Conservation (phyloP, 768 basidiomycete genomes). For the Mrakia frigida region DNA sequence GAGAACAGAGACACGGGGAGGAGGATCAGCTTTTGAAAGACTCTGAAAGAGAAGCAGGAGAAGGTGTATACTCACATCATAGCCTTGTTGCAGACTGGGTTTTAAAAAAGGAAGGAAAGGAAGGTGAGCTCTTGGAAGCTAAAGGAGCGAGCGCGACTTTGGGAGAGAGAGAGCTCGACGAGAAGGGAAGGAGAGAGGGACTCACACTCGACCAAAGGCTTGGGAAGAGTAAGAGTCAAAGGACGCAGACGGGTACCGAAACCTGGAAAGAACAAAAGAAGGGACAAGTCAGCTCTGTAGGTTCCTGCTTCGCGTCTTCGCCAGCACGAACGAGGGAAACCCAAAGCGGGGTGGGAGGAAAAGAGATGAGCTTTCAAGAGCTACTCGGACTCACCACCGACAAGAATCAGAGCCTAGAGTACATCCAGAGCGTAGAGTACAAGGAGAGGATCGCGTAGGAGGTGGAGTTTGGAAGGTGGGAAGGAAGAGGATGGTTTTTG, state of each 20-base stretch:
- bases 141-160: background rate
- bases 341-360: background rate
- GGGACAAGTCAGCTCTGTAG: background rate
- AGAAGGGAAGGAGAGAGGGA: background rate
- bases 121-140: background rate
- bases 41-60: background rate
- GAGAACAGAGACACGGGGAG: background rate
- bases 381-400: constrained; percentile 44
- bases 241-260: constrained; percentile 52
- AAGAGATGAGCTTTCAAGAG: background rate
- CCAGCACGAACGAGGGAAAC: background rate
- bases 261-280: constrained; percentile 35
- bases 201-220: constrained; percentile 46
- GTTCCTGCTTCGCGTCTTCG: no score
- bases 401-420: constrained; percentile 48
- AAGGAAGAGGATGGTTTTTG: background rate
- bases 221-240: constrained; percentile 46
- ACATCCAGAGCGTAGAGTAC: constrained; percentile 39
- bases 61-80: constrained; percentile 43
- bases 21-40: background rate
- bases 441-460: background rate
- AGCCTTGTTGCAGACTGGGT: constrained; percentile 40
- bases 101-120: background rate
- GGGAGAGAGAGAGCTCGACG: background rate
- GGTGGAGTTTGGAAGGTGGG: background rate